phyloP scores from a whole-genome alignment of 768 basidiomycete genomes.

The Pulveroboletus frians region DNA sequence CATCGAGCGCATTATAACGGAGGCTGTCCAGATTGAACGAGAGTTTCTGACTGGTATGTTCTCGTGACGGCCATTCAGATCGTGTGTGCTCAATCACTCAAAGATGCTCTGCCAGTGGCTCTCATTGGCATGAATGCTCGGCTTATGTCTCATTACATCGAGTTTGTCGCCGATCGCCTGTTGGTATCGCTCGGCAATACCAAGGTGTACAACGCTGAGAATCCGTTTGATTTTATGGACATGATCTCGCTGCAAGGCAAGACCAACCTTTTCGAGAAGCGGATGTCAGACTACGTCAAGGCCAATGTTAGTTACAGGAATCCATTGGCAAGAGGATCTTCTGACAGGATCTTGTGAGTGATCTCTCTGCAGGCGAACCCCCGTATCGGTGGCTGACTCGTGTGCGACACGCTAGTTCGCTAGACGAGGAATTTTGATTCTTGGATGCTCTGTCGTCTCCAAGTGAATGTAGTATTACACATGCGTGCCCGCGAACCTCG shows the following conservation, averaged over 20 bases:
- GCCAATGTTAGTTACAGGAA: constrained; percentile 47
- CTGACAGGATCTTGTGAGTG: constrained; percentile 33
- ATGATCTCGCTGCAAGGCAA: constrained; percentile 95
- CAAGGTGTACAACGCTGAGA: constrained; percentile 68
- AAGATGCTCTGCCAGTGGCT: constrained; percentile 78
- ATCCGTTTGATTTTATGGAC: constrained; percentile 94
- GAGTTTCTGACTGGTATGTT: constrained; percentile 71
- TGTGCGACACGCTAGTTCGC: constrained; percentile 21
- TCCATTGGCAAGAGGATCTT: constrained; percentile 8
- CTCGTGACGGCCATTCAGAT: background rate
- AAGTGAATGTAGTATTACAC: no score
- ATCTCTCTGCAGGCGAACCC: background rate
- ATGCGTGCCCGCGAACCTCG: no score
- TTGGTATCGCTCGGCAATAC: constrained; percentile 78
- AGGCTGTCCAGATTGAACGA: constrained; percentile 84
- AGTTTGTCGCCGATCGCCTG: constrained; percentile 87
- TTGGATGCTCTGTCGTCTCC: no score
- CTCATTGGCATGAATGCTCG: constrained; percentile 89
- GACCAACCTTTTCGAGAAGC: constrained; percentile 95
- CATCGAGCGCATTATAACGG: constrained; percentile 63
- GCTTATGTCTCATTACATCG: constrained; percentile 90
- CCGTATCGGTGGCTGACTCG: no score
- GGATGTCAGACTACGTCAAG: constrained; percentile 80
- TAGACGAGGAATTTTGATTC: constrained; percentile 39
- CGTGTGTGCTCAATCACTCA: background rate